Evolutionary conservation across 2,329 filamentous ascomycete species (phyloP), one percentile per base, ranked within the genome.

Genomic region (Monosporascus ibericus): DNA sequence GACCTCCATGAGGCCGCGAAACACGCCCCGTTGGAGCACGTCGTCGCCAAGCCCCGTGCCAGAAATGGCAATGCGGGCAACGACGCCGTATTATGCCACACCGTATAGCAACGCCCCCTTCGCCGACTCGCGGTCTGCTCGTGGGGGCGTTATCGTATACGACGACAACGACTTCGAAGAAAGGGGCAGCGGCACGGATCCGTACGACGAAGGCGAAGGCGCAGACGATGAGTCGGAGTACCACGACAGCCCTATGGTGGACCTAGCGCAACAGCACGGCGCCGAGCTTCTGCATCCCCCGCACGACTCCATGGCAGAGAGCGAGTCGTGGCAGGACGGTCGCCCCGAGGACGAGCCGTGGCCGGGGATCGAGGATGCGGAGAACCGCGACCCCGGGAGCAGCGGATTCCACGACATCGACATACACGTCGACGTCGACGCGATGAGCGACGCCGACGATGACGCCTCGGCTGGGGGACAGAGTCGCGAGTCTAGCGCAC

Each of bases 31-130:
- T 25, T 79, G 75, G 72, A 84, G 77, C 52, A 66, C 64, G 24
- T 70, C 70, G 30, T 80, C 69, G 51, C 76, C 70, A 47, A 80
- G 70, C 61, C 72, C 74, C 5, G 65, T 70, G 55, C 70, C 69
- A 4, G 62, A 69, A 34, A 63, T 63, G 4, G 52, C 68, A 15
- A 44, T 44, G 40, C 68, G 76, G 34, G 68, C 67, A 15, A 74
- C 73, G 14, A 82, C 79, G 0, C 86, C 85, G 0, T 84, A 84
- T 58, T 91, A 91, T 62, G 86, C 86, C 3, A 92, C 88, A 0
- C 88, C 88, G 0, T 77, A 86, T 63, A 90, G 86, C 62, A 85
- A 84, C 55, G 80, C 75, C 3, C 75, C 81, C 1, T 66, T 70
- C 8, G 66, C 73, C 14, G 76, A 79, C 50, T 56, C 69, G 18